Evolutionary conservation across 2,329 filamentous ascomycete genomes (phyloP).

Genomic region (Penicillium sumatraense): DNA sequence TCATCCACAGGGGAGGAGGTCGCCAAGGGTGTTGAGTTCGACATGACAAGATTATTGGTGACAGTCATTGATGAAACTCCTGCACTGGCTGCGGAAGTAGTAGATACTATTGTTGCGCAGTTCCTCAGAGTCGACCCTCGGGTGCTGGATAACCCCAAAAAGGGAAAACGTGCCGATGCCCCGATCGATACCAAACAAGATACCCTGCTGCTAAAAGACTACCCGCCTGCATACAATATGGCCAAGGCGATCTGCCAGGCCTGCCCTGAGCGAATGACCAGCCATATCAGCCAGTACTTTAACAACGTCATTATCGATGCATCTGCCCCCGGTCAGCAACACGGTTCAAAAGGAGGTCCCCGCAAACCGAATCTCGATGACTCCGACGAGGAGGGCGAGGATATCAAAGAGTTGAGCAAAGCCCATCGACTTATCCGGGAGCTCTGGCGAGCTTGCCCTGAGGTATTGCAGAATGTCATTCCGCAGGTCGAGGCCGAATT

Average conservation of each 20-base stretch:
- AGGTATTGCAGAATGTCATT: constrained; percentile 88
- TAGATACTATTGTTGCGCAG: constrained; percentile 93
- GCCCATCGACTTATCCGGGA: constrained; percentile 89
- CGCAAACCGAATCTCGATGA: constrained; percentile 60
- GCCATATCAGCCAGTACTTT: constrained; percentile 94
- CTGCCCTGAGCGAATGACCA: constrained; percentile 91
- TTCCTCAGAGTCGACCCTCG: constrained; percentile 85
- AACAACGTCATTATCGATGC: constrained; percentile 94
- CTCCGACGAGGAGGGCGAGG: constrained; percentile 73
- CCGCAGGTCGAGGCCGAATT: constrained; percentile 92
- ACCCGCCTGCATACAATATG: constrained; percentile 94
- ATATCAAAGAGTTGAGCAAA: constrained; percentile 85
- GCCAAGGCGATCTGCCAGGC: constrained; percentile 90
- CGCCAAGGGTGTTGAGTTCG: constrained; percentile 90
- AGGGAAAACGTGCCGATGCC: constrained; percentile 57
- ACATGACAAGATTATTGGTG: constrained; percentile 84
- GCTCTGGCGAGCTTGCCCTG: constrained; percentile 88
- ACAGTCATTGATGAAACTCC: constrained; percentile 85
- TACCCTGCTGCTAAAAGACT: constrained; percentile 81
- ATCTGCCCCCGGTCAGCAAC: constrained; percentile 63
- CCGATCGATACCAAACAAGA: constrained; percentile 76
- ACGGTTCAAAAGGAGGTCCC: constrained; percentile 53
- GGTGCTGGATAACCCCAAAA: constrained; percentile 57
- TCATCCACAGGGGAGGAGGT: constrained; percentile 77
- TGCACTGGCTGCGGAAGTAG: constrained; percentile 76